Evolutionary conservation across 305 asterid genomes (phyloP), one percentile per base, ranked within the genome.

Genomic region (Stenogyne calaminthoides): DNA sequence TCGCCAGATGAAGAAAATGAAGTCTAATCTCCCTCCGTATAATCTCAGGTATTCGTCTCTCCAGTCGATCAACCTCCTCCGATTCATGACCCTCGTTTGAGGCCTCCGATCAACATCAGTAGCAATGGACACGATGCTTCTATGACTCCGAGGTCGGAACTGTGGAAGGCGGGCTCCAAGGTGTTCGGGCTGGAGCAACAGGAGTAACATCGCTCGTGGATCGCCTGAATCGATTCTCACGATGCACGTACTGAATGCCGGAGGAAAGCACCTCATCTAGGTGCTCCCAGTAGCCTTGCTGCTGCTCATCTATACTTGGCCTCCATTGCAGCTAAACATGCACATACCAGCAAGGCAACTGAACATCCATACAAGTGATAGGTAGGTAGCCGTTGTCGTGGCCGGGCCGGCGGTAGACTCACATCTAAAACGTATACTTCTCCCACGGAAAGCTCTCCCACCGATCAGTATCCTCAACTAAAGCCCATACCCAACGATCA

Each of bases 361-460:
- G 60, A 54, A 20, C n/a, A 54, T 54, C 32, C 60, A 54, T 54
- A 54, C 19, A 54, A 54, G 60, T 54, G 60, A 54, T 54, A 54
- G 27, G 29, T 54, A 54, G 60, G 60, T 8, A 15, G 60, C 1
- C 60, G 60, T 8, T 20, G 14, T 20, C 29, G 32, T 11, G 29
- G 14, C 32, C 29, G 32, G 6, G 29, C 32, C 29, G 60, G 60
- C 5, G 14, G 60, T 54, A 54, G 29, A 19, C 29, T 54, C 32
- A 54, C 60, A 8, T 54, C 14, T 54, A 32, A 8, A 54, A 19
- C 27, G 60, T 16, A 18, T 54, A 54, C 32, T 54, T 54, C 32
- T 32, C 60, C 60, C 60, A 54, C 1, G 32, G 60, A 54, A 54
- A 54, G 60, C 29, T 54, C 32, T 54, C 32, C 60, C 32, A 54